Evolutionary conservation across 495 filamentous ascomycete genomes (phyloP).

Genomic region (Tuber borchii): DNA sequence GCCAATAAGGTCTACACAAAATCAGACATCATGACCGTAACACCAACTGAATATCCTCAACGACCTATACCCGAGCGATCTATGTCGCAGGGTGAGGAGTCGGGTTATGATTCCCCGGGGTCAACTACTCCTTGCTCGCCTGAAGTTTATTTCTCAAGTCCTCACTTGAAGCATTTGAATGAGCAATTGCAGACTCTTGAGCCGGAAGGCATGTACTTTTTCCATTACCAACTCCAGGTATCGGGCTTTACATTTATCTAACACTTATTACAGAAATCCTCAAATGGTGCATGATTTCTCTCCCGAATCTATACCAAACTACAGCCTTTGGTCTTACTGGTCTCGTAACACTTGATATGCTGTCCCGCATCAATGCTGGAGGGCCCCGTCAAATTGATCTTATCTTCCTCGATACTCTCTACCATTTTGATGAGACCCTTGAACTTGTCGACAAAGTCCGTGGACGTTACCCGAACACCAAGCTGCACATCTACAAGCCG

Average conservation of each 20-base stretch:
- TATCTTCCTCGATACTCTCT: slow-evolving; percentile 93
- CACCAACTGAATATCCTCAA: slow-evolving; percentile 27
- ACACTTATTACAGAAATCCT: slow-evolving; percentile 61
- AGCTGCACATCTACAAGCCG: slow-evolving; percentile 84
- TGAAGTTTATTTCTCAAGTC: slow-evolving; percentile 76
- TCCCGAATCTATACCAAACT: slow-evolving; percentile 88
- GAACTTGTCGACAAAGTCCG: slow-evolving; percentile 72
- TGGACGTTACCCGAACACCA: slow-evolving; percentile 66
- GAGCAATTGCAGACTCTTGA: slow-evolving; percentile 74
- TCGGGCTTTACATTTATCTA: slow-evolving; percentile 7
- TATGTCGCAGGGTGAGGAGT: slow-evolving; percentile 58
- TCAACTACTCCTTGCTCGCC: slow-evolving; percentile 52
- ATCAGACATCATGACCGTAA: slow-evolving; percentile 31
- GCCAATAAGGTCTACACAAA: slow-evolving; percentile 23
- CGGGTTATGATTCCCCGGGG: slow-evolving; percentile 73
- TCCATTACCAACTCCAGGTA: slow-evolving; percentile 14
- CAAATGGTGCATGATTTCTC: slow-evolving; percentile 81
- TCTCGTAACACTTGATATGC: slow-evolving; percentile 89
- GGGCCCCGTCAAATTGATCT: slow-evolving; percentile 66
- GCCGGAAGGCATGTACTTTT: slow-evolving; percentile 54
- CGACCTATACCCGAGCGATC: slow-evolving; percentile 24
- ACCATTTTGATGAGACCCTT: slow-evolving; percentile 90
- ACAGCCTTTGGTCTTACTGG: slow-evolving; percentile 96
- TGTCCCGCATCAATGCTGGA: slow-evolving; percentile 73
- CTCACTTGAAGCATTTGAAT: slow-evolving; percentile 86